phyloP scores from a whole-genome alignment of 2,329 filamentous ascomycete genomes.

The Cordyceps tenuipes region DNA sequence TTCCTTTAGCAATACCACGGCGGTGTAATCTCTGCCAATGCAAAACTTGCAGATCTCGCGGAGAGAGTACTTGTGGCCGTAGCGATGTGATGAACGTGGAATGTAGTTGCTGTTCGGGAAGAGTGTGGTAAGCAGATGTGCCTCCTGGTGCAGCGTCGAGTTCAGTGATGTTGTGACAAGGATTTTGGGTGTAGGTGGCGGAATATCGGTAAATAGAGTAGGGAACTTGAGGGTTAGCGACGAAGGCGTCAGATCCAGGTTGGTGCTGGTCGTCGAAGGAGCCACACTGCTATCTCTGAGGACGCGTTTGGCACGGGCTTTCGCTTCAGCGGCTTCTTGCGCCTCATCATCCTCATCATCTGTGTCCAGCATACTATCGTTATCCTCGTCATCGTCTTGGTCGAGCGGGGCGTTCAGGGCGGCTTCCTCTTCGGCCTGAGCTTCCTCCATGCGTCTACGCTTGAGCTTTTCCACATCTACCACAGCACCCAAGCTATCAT shows the following conservation, averaged over 20 bases:
- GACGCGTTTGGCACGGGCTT: slow-evolving; percentile 36
- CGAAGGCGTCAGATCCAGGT: slow-evolving; percentile 54
- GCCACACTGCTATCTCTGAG: slow-evolving; percentile 43
- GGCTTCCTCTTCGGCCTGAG: slow-evolving; percentile 41
- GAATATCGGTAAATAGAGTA: slow-evolving; percentile 51
- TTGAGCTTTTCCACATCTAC: slow-evolving; percentile 54
- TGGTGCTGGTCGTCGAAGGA: slow-evolving; percentile 54
- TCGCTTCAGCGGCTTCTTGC: slow-evolving; percentile 32
- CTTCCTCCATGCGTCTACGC: slow-evolving; percentile 46
- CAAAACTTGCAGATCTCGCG: slow-evolving; percentile 86
- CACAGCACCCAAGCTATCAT: slow-evolving; percentile 46
- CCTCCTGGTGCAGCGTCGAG: slow-evolving; percentile 78
- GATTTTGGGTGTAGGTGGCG: slow-evolving; percentile 64
- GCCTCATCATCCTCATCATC: slow-evolving; percentile 47
- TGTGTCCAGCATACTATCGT: slow-evolving; percentile 74
- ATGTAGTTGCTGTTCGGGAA: slow-evolving; percentile 88
- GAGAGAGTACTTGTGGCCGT: slow-evolving; percentile 84
- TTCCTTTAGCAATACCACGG: slow-evolving; percentile 78
- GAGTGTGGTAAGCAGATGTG: slow-evolving; percentile 65
- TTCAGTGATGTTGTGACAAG: slow-evolving; percentile 88
- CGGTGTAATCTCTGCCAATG: slow-evolving; percentile 70
- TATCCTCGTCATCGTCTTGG: slow-evolving; percentile 47
- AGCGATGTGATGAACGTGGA: slow-evolving; percentile 72
- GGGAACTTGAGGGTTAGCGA: slow-evolving; percentile 55
- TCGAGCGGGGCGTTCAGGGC: slow-evolving; percentile 34